Conservation (phyloP, 108 stramenopile genomes). For the Nitzschia putrida region DNA sequence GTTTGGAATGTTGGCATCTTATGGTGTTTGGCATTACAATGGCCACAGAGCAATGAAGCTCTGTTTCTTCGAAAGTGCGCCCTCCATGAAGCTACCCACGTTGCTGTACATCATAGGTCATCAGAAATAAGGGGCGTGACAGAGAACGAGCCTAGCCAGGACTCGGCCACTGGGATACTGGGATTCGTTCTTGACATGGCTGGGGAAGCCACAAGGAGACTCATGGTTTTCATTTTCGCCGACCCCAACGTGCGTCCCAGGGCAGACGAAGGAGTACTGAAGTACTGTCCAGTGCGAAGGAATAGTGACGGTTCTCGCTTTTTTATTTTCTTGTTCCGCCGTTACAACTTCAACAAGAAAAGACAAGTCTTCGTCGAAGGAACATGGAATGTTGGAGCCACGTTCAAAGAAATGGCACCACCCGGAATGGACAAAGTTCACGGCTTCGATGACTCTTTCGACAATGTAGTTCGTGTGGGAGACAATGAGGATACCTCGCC, state of each 20-base stretch:
- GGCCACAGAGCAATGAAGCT: constrained; percentile 40
- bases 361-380: constrained; percentile 7
- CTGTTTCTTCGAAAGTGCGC: constrained; percentile 53
- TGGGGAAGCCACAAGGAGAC: neutral
- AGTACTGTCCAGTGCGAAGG: neutral
- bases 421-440: neutral
- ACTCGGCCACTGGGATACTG: neutral
- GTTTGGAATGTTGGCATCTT: constrained; percentile 36
- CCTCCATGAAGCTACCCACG: constrained; percentile 43
- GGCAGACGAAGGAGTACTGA: neutral
- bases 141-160: neutral
- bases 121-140: neutral
- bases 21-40: constrained; percentile 14
- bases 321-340: constrained; percentile 30
- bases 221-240: neutral
- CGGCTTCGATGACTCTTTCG: neutral
- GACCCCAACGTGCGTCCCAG: neutral
- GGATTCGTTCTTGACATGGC: neutral
- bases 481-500: neutral
- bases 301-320: constrained; percentile 10
- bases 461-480: neutral
- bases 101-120: constrained; percentile 25
- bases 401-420: neutral
- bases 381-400: neutral
- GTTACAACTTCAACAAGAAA: constrained; percentile 31